phyloP scores from a whole-genome alignment of 768 basidiomycete genomes.

The Rhodosporidiobolus odoratus region DNA sequence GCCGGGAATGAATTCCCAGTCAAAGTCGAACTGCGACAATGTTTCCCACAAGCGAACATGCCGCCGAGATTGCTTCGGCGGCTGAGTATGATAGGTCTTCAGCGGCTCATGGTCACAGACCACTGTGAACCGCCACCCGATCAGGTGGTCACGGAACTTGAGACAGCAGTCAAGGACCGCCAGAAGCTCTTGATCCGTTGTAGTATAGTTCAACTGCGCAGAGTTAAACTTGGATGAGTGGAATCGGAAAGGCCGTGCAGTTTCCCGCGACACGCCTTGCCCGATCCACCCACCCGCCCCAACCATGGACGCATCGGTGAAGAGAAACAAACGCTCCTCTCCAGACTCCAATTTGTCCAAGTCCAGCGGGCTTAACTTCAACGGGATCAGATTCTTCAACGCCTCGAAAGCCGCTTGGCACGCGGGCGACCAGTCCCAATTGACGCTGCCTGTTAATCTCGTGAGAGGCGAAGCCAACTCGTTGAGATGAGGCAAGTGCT shows the following conservation, averaged over 20 bases:
- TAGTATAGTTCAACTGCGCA: constrained; percentile 14
- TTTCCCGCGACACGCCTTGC: background rate
- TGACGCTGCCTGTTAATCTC: constrained; percentile 9
- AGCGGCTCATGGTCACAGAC: constrained; percentile 3
- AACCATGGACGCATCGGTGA: constrained; percentile 7
- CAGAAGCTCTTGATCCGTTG: constrained; percentile 21
- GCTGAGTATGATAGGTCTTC: background rate
- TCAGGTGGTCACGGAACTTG: constrained; percentile 1
- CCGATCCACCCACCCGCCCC: constrained; percentile 23
- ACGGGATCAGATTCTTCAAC: constrained; percentile 3
- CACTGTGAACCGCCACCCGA: constrained; percentile 1
- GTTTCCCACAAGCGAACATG: constrained; percentile 9
- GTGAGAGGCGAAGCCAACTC: constrained; percentile 6
- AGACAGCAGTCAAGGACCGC: constrained; percentile 8
- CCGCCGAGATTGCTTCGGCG: background rate
- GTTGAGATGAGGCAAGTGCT: constrained; percentile 15
- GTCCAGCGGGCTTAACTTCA: background rate
- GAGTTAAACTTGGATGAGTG: constrained; percentile 21
- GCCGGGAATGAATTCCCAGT: background rate
- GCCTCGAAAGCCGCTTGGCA: background rate
- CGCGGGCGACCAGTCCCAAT: constrained; percentile 12
- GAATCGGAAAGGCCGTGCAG: constrained; percentile 14
- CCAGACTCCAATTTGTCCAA: background rate
- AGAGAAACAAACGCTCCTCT: constrained; percentile 3
- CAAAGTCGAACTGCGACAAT: background rate